phyloP scores from a whole-genome alignment of 345 rosid species.

The Mercurialis annua region DNA sequence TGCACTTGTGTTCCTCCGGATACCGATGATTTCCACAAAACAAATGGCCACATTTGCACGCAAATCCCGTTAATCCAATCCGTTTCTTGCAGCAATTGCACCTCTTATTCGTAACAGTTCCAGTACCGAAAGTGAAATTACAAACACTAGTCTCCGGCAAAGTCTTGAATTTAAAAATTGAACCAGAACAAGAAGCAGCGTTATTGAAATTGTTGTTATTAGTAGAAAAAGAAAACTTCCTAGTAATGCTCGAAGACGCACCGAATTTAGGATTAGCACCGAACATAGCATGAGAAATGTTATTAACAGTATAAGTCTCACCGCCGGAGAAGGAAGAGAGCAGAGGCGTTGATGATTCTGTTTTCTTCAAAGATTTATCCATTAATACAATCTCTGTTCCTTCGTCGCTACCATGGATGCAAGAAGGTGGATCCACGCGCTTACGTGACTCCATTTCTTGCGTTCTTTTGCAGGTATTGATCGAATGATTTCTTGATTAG shows the following conservation, averaged over 20 bases:
- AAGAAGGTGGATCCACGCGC: background rate
- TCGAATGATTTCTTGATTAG: no score
- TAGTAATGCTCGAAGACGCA: background rate
- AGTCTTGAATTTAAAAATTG: background rate
- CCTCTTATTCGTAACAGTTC: background rate
- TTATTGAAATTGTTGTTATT: no score
- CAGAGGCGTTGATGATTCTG: background rate
- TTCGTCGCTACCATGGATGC: conserved; percentile 26
- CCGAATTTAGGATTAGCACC: background rate
- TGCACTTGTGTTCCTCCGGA: conserved; percentile 22
- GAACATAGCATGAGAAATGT: background rate
- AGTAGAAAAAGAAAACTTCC: background rate
- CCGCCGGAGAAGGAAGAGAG: background rate
- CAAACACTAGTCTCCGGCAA: background rate
- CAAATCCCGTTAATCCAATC: conserved; percentile 41
- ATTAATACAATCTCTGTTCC: background rate
- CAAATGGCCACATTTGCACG: conserved; percentile 28
- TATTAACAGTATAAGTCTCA: no score
- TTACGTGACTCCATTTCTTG: conserved; percentile 2
- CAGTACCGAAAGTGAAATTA: background rate
- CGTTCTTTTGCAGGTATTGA: background rate
- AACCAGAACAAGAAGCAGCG: background rate
- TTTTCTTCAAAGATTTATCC: background rate
- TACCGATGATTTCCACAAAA: conserved; percentile 26
- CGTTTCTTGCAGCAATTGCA: conserved; percentile 38